Conservation (phyloP, 2,329 filamentous ascomycete genomes). For the Aureobasidium sp. region DNA sequence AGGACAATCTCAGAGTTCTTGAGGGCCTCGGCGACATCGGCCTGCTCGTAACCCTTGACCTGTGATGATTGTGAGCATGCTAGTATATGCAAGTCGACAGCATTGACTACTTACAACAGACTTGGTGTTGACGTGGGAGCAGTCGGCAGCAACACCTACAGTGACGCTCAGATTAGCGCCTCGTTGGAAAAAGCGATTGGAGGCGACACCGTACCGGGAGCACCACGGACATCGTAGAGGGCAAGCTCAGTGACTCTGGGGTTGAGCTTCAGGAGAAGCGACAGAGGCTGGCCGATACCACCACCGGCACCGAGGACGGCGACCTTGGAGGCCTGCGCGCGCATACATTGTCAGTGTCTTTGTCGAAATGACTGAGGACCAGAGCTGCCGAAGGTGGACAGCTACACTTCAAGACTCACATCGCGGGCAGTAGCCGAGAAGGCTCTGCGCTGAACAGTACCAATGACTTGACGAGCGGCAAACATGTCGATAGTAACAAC, state of each 20-base stretch:
- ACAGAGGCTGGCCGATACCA: constrained; percentile 97
- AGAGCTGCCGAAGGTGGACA: background rate
- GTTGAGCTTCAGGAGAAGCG: constrained; percentile 97
- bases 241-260: constrained; percentile 87
- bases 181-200: background rate
- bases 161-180: background rate
- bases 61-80: constrained; percentile 24
- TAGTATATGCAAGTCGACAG: background rate
- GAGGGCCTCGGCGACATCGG: constrained; percentile 69
- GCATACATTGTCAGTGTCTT: constrained; percentile 19
- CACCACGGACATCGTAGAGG: constrained; percentile 95
- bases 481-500: constrained; percentile 57
- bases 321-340: constrained; percentile 81
- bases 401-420: constrained; percentile 34
- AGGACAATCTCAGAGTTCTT: constrained; percentile 88
- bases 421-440: constrained; percentile 48
- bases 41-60: constrained; percentile 81
- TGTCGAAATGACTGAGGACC: background rate
- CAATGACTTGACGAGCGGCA: constrained; percentile 48
- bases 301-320: constrained; percentile 93
- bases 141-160: constrained; percentile 90
- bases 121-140: constrained; percentile 99
- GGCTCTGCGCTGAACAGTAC: constrained; percentile 44
- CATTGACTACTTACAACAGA: constrained; percentile 49
- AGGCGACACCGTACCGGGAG: constrained; percentile 60